Evolutionary conservation across 1,139 yeast species (phyloP).

Genomic region (Hansenula sp.): DNA sequence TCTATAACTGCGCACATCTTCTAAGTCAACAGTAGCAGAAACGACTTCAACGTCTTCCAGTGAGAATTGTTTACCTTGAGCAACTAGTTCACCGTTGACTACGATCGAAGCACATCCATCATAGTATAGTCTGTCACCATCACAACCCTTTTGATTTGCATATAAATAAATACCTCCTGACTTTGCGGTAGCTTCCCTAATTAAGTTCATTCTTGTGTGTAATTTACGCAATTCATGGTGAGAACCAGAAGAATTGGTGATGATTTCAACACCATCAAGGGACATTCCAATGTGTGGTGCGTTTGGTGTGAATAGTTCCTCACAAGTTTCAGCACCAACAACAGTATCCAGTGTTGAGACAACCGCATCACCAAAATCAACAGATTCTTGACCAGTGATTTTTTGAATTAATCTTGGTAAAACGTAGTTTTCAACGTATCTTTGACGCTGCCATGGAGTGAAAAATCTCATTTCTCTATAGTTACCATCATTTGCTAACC

Average conservation of each 20-base stretch:
- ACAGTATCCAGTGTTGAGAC: conserved; percentile 80
- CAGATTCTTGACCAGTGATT: conserved; percentile 61
- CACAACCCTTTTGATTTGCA: conserved; percentile 96
- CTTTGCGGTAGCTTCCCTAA: conserved; percentile 87
- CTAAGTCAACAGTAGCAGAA: conserved; percentile 89
- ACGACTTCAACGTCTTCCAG: conserved; percentile 89
- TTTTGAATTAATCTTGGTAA: conserved; percentile 67
- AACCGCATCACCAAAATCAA: conserved; percentile 87
- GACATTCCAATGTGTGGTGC: conserved; percentile 93
- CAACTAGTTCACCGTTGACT: conserved; percentile 85
- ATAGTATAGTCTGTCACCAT: conserved; percentile 93
- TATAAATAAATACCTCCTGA: conserved; percentile 95
- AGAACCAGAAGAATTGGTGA: conserved; percentile 93
- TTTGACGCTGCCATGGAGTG: conserved; percentile 87
- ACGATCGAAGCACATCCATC: conserved; percentile 97
- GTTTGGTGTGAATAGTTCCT: conserved; percentile 93
- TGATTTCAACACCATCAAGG: conserved; percentile 91
- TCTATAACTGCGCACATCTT: conserved; percentile 84
- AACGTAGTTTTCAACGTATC: conserved; percentile 64
- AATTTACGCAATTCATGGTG: conserved; percentile 94
- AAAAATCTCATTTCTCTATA: conserved; percentile 97
- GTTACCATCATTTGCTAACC: conserved; percentile 95
- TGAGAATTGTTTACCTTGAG: conserved; percentile 91
- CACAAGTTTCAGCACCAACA: conserved; percentile 96
- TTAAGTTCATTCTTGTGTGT: conserved; percentile 77